phyloP scores from a whole-genome alignment of 1,284 basidiomycete species.

The Trichosporon faecale region DNA sequence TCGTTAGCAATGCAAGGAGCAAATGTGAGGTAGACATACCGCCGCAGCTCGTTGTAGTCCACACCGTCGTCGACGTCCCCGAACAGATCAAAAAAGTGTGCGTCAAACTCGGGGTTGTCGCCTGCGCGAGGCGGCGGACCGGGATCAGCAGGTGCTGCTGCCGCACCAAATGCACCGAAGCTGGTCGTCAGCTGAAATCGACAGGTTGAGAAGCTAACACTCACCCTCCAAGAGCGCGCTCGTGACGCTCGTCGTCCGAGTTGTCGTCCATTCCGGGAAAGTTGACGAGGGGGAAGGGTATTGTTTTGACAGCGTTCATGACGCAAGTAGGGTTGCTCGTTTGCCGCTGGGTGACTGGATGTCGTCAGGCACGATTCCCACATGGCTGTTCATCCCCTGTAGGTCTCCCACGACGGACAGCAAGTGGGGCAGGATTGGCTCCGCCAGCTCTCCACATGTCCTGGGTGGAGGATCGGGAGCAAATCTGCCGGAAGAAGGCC shows the following conservation, averaged over 20 bases:
- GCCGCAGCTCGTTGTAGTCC: conserved; percentile 32
- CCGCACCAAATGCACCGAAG: not conserved
- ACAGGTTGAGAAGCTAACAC: not conserved
- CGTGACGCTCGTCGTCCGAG: conserved; percentile 5
- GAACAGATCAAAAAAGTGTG: conserved; percentile 27
- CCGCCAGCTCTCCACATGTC: too few species aligned
- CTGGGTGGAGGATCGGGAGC: not conserved
- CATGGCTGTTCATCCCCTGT: too few species aligned
- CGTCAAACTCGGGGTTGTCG: conserved; percentile 39
- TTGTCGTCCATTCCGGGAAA: not conserved
- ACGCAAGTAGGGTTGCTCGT: conserved; percentile 10
- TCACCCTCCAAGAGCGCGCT: not conserved
- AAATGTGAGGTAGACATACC: conserved; percentile 23
- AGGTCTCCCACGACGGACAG: too few species aligned
- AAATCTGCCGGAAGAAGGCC: not conserved
- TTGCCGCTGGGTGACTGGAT: not conserved
- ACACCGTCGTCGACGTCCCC: conserved; percentile 27
- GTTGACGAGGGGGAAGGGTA: not conserved
- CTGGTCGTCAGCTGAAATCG: not conserved
- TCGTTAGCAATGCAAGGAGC: not conserved
- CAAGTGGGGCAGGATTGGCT: too few species aligned
- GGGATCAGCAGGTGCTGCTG: conserved; percentile 18
- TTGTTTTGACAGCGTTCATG: conserved; percentile 5
- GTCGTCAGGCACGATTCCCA: not conserved
- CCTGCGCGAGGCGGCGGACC: conserved; percentile 22